Evolutionary conservation across 2,329 filamentous ascomycete species (phyloP).

Genomic region (Harringtonia aguacate): DNA sequence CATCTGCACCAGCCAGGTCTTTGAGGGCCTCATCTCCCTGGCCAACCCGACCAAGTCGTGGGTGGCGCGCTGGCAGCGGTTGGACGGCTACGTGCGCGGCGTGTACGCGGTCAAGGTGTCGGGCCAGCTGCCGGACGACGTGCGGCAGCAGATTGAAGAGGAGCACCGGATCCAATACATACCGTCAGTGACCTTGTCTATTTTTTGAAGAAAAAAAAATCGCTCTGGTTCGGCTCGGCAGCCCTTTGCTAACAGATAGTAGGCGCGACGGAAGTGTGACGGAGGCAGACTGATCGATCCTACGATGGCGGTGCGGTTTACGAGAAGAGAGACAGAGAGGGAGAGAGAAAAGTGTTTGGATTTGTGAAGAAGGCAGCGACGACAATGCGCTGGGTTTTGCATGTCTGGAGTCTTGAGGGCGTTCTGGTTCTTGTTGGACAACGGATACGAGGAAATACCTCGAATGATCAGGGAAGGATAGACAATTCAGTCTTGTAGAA

Average conservation of each 20-base stretch:
- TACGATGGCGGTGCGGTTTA: too few species aligned
- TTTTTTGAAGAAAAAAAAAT: not conserved
- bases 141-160: conserved; percentile 49
- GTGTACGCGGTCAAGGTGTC: conserved; percentile 94
- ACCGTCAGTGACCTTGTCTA: conserved; percentile 36
- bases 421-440: too few species aligned
- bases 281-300: conserved; percentile 26
- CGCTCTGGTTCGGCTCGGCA: not conserved
- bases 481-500: not conserved
- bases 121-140: conserved; percentile 61
- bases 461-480: too few species aligned
- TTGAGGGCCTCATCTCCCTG: conserved; percentile 82
- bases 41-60: conserved; percentile 76
- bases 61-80: conserved; percentile 93
- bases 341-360: not conserved
- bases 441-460: too few species aligned
- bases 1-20: conserved; percentile 92
- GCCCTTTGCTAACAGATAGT: conserved; percentile 3
- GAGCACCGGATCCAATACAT: conserved; percentile 56
- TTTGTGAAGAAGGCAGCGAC: not conserved
- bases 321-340: too few species aligned
- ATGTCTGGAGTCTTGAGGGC: not conserved
- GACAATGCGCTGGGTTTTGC: not conserved
- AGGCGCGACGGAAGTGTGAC: conserved; percentile 47
- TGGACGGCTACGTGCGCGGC: conserved; percentile 79